phyloP scores from a whole-genome alignment of 2,329 filamentous ascomycete species.

The Aspergillus fijiensis region DNA sequence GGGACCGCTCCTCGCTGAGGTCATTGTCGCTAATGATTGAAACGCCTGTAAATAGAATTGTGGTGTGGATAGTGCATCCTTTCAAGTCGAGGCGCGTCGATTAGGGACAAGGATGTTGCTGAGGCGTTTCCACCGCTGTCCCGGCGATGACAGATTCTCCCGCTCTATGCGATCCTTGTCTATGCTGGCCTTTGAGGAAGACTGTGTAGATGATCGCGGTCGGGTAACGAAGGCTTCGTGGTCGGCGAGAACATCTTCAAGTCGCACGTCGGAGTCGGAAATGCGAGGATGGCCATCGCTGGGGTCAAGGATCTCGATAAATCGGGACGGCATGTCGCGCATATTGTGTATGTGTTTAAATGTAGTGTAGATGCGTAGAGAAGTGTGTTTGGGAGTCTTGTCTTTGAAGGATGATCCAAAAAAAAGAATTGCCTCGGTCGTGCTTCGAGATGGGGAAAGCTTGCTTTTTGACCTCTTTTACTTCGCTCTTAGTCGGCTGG shows the following conservation, averaged over 20 bases:
- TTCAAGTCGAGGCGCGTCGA: constrained; percentile 18
- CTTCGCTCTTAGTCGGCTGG: not conserved
- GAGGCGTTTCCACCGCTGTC: constrained; percentile 34
- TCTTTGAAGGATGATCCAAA: not conserved
- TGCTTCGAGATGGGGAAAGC: not conserved
- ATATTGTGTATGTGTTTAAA: constrained; percentile 16
- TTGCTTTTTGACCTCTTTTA: not conserved
- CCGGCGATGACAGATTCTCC: constrained; percentile 24
- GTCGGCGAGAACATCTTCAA: constrained; percentile 45
- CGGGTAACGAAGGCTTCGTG: constrained; percentile 39
- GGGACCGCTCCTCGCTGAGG: not conserved
- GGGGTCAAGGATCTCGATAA: constrained; percentile 45
- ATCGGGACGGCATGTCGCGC: constrained; percentile 42
- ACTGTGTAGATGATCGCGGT: constrained; percentile 37
- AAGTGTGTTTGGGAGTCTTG: not conserved
- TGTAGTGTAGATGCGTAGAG: not conserved
- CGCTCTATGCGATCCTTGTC: constrained; percentile 29
- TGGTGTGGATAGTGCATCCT: not conserved
- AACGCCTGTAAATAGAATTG: not conserved
- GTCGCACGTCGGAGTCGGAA: constrained; percentile 42
- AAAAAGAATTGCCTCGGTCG: not conserved
- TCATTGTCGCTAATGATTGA: not conserved
- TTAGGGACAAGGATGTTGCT: constrained; percentile 34
- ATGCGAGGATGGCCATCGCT: constrained; percentile 34
- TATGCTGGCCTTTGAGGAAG: constrained; percentile 34